Base-by-base conservation (phyloP, 805 yeast species). In the Debaryomyces tyrocola region DNA sequence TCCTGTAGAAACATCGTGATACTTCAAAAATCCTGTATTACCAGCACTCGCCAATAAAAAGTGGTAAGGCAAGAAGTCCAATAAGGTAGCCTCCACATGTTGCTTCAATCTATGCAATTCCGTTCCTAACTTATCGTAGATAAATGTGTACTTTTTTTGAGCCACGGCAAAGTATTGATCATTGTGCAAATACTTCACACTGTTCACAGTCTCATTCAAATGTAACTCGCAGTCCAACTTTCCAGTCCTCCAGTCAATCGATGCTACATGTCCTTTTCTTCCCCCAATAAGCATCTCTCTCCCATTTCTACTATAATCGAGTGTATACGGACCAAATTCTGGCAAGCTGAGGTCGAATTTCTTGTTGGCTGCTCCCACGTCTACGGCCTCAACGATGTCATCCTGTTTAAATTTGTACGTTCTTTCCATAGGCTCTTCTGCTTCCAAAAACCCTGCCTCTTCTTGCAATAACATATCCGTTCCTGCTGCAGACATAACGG, bases 151-250 rank as follows among this genome's bases (percentile, higher is more conserved):
- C 64, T 90, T 91, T 69, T 90, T 91, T 69, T 94, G 99, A 1
- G 99, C 98, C 14, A 85, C 96, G 0, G 99, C 99, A 70, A 89
- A 90, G 66, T 75, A 90, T 66, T 90, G 97, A 61, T 91, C 95
- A 60, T 86, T 90, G 59, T 92, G 97, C 51, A 94, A 73, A 68
- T 87, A 90, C 59, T 90, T 87, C 20, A 91, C 97, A 2, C 91
- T 94, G 59, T 88, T 80, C 9, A 91, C 89, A 0, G 97, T 90
- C 68, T 94, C 99, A 58, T 86, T 84, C 18, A 94, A 71, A 59
- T 88, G 82, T 45, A 94, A 65, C 64, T 94, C 99, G 37, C 95
- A 83, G 50, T 83, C 85, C 29, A 92, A 69, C 34, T 73, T 75
- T 11, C 98, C 98, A 34, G 83, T 80, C 62, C 95, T 82, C 97